Conservation (phyloP, 805 yeast genomes). For the Ogataea henricii region DNA sequence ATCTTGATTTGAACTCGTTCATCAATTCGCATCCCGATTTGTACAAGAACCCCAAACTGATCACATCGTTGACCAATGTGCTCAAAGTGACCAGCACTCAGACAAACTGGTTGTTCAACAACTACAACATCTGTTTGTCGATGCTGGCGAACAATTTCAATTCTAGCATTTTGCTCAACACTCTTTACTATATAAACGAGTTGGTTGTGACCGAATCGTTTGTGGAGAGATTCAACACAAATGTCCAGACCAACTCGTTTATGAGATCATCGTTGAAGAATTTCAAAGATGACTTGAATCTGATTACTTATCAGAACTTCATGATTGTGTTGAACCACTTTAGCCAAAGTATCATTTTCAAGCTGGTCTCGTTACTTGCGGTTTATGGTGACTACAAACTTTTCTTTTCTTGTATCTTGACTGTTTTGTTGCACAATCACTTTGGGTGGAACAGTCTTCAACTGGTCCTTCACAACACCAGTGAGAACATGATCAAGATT, state of each 20-base stretch:
- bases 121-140: constrained; percentile 15
- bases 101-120: constrained; percentile 23
- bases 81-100: constrained; percentile 18
- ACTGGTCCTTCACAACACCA: constrained; percentile 22
- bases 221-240: constrained; percentile 24
- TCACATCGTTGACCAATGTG: constrained; percentile 21
- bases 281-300: constrained; percentile 32
- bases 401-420: constrained; percentile 40
- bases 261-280: constrained; percentile 23
- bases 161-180: constrained; percentile 15
- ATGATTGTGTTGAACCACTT: constrained; percentile 22
- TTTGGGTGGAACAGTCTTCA: constrained; percentile 48
- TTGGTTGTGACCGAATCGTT: constrained; percentile 25
- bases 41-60: constrained; percentile 25
- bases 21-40: constrained; percentile 21
- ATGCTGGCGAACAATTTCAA: constrained; percentile 19
- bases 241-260: constrained; percentile 19
- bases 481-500: constrained; percentile 18
- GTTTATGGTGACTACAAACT: constrained; percentile 39
- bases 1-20: constrained; percentile 22
- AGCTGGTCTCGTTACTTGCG: constrained; percentile 29
- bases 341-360: constrained; percentile 20
- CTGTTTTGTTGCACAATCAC: constrained; percentile 49
- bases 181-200: constrained; percentile 28
- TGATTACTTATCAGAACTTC: constrained; percentile 22